Percentiles rank a stretch among this genome's conserved stretches.
These are phyloP conservation scores for Paspalum notatum DNA, from an alignment of 176 grass and related monocot species.

Conservation along the genomic window DNA sequence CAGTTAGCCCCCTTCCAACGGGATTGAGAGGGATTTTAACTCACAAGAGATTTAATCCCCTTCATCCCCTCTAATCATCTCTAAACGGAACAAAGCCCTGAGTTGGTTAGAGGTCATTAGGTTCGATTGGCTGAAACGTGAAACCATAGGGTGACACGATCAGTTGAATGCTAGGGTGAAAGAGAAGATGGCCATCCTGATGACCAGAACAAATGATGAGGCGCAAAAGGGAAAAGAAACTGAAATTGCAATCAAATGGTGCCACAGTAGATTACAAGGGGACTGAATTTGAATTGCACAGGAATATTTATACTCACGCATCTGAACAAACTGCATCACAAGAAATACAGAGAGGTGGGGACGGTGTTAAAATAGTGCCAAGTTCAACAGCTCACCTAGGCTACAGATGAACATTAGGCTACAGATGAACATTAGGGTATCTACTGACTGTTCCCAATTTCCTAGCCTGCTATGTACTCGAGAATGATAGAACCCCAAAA, in stretches of 20 bases:
- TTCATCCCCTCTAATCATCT: too few species aligned
- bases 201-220: neutral
- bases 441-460: neutral
- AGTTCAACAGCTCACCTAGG: neutral
- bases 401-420: slow-evolving; percentile 21
- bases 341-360: too few species aligned
- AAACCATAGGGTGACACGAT: neutral
- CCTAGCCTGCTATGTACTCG: slow-evolving; percentile 34
- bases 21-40: too few species aligned
- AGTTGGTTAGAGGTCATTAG: too few species aligned
- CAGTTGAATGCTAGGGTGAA: neutral
- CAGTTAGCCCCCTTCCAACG: too few species aligned
- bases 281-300: neutral
- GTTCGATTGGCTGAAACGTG: too few species aligned
- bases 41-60: too few species aligned
- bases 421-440: slow-evolving; percentile 30
- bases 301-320: neutral
- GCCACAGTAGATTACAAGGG: neutral
- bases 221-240: neutral
- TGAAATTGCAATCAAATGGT: neutral
- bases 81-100: too few species aligned
- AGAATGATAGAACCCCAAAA: neutral
- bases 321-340: neutral
- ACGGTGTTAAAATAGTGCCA: neutral
- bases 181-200: neutral